phyloP scores from a whole-genome alignment of 345 rosid genomes.

The Geranium brycei region DNA sequence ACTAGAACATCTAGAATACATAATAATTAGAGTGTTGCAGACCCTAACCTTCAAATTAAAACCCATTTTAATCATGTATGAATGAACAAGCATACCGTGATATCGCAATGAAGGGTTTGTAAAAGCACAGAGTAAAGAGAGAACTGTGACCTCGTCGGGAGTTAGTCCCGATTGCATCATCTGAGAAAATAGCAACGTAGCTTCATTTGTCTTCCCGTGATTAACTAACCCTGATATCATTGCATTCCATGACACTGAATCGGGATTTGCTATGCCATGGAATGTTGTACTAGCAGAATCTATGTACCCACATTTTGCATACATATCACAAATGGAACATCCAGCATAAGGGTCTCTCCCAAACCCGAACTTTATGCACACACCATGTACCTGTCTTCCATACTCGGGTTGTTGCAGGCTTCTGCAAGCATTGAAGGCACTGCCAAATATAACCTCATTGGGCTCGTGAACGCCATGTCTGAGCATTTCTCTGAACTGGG shows the following conservation, averaged over 20 bases:
- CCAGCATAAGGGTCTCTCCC: conserved; percentile 27
- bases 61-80: conserved; percentile 35
- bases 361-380: conserved; percentile 37
- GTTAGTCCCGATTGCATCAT: conserved; percentile 22
- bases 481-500: conserved; percentile 34
- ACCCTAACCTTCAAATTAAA: conserved; percentile 25
- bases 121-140: conserved; percentile 38
- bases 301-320: conserved; percentile 38
- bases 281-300: conserved; percentile 30
- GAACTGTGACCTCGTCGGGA: conserved; percentile 36
- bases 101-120: conserved; percentile 15
- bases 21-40: conserved; percentile 41
- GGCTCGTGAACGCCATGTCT: conserved; percentile 31
- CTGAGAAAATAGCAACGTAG: conserved; percentile 22
- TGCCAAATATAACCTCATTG: conserved; percentile 48
- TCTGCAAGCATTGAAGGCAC: conserved; percentile 42
- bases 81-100: conserved; percentile 45
- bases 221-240: conserved; percentile 45
- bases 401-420: conserved; percentile 30
- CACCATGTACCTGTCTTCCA: conserved; percentile 43
- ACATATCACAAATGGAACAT: conserved; percentile 48
- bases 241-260: conserved; percentile 49
- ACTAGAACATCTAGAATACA: conserved; percentile 41
- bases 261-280: conserved; percentile 35
- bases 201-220: conserved; percentile 23